Base-by-base conservation (phyloP, 768 basidiomycete genomes). In the Rhodotorula taiwanensis region DNA sequence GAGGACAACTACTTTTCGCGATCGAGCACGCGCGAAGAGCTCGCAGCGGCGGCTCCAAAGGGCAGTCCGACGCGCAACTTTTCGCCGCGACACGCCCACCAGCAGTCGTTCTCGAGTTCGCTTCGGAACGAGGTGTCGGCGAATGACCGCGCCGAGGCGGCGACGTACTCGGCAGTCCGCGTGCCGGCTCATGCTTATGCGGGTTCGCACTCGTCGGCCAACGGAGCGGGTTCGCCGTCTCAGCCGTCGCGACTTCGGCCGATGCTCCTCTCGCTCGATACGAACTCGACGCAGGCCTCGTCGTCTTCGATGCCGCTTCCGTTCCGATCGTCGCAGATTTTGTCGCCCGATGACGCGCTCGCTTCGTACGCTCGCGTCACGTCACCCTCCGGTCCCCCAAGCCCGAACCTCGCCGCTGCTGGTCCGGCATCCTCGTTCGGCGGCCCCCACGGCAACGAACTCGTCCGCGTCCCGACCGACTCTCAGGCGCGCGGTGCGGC, bases 271-370 rank as follows among this genome's bases (percentile, higher is more conserved):
- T n/a, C 48, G 11, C 39, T 39, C 25, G 36, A 49, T 14, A 53
- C 59, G 48, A 33, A 62, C n/a, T 36, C 51, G 41, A 21, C 55
- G n/a, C 20, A 36, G 9, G 21, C 42, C 8, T 47, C 56, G 14
- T n/a, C 34, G 49, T 31, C 45, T 4, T 25, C 34, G 11, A 60
- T 66, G 58, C 41, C 60, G 8, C 34, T 16, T 25, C 33, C 44
- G 7, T 48, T 47, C 43, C 34, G 39, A 28, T 21, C 39, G 5
- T 47, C 45, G 14, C 30, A 36, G 25, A 47, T 62, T 48, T 48
- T 67, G n/a, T 62, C 61, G 0, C 66, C 66, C 13, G 66, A 67
- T 33, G 53, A 59, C 25, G 66, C 66, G 7, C 58, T 67, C 48
- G 66, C 66, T 3, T 59, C 61, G 13, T 67, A 67, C 61, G 61